Base-by-base conservation (phyloP, 1,139 yeast species). In the Magnusiomyces tetraspermus region DNA sequence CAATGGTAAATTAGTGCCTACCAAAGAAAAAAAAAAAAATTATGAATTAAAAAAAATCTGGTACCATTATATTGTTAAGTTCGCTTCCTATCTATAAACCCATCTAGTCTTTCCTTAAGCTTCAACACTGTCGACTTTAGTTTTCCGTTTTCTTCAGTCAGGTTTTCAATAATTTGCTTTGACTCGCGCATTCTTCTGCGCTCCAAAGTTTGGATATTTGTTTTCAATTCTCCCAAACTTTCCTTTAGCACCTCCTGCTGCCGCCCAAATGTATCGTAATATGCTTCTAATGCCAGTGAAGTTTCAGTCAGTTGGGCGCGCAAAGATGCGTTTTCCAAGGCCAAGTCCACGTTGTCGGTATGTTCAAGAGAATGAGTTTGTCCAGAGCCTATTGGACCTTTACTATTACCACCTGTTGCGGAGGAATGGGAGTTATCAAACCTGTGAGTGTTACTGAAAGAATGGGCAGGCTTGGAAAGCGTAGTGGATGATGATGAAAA, bases 141-240 rank as follows among this genome's bases (percentile, higher is more conserved):
- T 53, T 64, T 65, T 53, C 67, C 71, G 52, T 67, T 70, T 56
- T 69, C 72, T 8, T 64, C 65, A 17, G 59, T 59, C 24, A 70
- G 57, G 41, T 63, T 56, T 45, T 67, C 72, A 5, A 68, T 56
- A 48, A 64, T 67, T 24, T 55, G 59, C n/a, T 67, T 65, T 44
- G 64, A 60, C 46, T 63, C 65, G 36, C 61, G 59, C 24, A 55
- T 53, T 19, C 60, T 53, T 37, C 60, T 55, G 45, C 60, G 60
- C 51, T 70, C 72, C 23, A 61, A 59, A 17, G 57, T 49, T n/a
- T 61, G 59, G 24, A 67, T 38, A 24, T 68, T 71, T 30, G 57
- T 54, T 42, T 62, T 56, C 28, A 69, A 58, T 51, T 64, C 67
- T 26, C 58, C 59, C 48, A 69, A 51, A 19, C 64, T 62, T 17